A percentile compares a stretch with the other conserved stretches of the same genome.
These are phyloP conservation scores for Chrysosphaeria jannelii DNA, from an alignment of 2,329 filamentous ascomycete genomes.

Conservation along the genomic window DNA sequence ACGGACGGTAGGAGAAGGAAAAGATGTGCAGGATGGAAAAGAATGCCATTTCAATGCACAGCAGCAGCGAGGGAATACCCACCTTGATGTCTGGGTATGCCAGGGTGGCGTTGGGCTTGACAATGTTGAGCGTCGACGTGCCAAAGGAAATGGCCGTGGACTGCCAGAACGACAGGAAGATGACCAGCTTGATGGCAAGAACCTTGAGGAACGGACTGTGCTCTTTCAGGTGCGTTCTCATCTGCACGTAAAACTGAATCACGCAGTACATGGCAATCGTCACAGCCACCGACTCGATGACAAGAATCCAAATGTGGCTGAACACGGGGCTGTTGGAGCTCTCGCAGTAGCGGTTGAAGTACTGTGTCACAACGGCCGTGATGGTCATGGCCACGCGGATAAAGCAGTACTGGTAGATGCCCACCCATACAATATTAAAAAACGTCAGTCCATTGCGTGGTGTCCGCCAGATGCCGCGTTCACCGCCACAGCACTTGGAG, in stretches of 20 bases:
- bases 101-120: slow-evolving; percentile 26
- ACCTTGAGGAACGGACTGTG: slow-evolving; percentile 56
- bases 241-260: slow-evolving; percentile 61
- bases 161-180: slow-evolving; percentile 84
- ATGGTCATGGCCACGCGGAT: slow-evolving; percentile 55
- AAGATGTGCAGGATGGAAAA: slow-evolving; percentile 55
- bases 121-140: slow-evolving; percentile 28
- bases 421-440: slow-evolving; percentile 70
- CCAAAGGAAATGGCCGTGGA: slow-evolving; percentile 18
- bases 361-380: slow-evolving; percentile 42
- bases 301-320: slow-evolving; percentile 51
- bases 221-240: slow-evolving; percentile 33
- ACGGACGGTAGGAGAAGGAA: slow-evolving; percentile 52
- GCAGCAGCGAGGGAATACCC: slow-evolving; percentile 45
- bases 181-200: slow-evolving; percentile 63
- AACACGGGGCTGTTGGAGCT: slow-evolving; percentile 49
- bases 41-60: slow-evolving; percentile 62
- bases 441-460: slow-evolving; percentile 59
- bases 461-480: slow-evolving; percentile 38
- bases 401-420: slow-evolving; percentile 66
- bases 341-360: slow-evolving; percentile 43
- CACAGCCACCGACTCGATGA: slow-evolving; percentile 41
- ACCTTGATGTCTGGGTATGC: slow-evolving; percentile 51
- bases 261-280: slow-evolving; percentile 70
- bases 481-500: slow-evolving; percentile 39